Conservation (phyloP, 345 rosid species). For the Cardiospermum halicacabum region DNA sequence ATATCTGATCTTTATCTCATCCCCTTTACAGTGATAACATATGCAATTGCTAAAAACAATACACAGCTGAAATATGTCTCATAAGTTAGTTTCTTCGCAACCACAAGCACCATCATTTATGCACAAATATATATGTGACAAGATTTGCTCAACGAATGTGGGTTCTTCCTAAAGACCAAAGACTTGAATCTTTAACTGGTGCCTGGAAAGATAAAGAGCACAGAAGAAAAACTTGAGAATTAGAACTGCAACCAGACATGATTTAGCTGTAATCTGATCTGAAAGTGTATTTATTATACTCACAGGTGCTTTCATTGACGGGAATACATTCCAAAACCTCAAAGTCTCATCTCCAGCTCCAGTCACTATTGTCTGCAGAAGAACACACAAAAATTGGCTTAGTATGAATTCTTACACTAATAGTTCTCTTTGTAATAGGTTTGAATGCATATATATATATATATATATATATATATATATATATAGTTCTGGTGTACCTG, state of each 20-base stretch:
- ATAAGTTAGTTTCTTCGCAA: neutral
- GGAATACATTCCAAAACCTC: constrained; percentile 92
- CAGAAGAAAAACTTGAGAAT: neutral
- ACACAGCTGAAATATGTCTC: too few species aligned
- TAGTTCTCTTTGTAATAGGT: too few species aligned
- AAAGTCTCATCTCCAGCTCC: constrained; percentile 99
- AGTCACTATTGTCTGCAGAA: constrained; percentile 77
- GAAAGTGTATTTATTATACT: constrained; percentile 8
- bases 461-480: too few species aligned
- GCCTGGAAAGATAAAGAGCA: constrained; percentile 39
- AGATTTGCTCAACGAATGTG: constrained; percentile 54
- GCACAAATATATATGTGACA: neutral
- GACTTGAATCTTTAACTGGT: constrained; percentile 86
- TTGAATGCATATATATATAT: too few species aligned
- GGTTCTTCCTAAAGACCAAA: constrained; percentile 88
- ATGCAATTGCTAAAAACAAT: too few species aligned
- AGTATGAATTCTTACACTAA: too few species aligned
- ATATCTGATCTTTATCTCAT: too few species aligned
- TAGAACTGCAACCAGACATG: neutral
- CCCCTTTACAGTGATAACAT: too few species aligned
- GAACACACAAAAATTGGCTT: neutral
- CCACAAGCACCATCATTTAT: constrained; percentile 2
- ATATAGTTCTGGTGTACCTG: constrained; percentile 39
- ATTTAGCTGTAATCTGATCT: neutral
- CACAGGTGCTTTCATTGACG: constrained; percentile 76